Evolutionary conservation across 2,329 filamentous ascomycete genomes (phyloP), one percentile per base, ranked within the genome.

Genomic region (Hypomyces rosellus): DNA sequence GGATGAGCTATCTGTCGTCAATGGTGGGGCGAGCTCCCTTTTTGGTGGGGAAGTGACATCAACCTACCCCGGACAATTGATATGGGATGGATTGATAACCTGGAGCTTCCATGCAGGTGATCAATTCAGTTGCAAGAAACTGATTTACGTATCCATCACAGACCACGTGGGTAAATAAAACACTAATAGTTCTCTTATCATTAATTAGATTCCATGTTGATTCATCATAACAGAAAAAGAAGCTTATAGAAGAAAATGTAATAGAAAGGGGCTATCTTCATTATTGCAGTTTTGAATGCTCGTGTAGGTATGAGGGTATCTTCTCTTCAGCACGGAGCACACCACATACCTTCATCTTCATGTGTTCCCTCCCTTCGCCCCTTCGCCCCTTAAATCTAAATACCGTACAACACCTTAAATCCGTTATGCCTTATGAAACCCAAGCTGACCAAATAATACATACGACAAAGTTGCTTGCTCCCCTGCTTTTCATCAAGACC

Each of bases 391-490:
- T 13, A 18, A 18, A 18, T 42, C 15, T 42, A 15, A 42, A 42
- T 42, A 42, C 39, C 39, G 20, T 42, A 42, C 39, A 42, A 42
- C 39, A 42, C 39, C 39, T 18, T 39, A 34, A 50, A 46, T 18
- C 12, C 15, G 15, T 20, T 20, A 42, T 43, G 16, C 34, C 33
- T 45, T 34, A 34, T 43, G 46, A 36, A 51, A 43, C 45, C 49
- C 49, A 47, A 46, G 38, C 43, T 38, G 40, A 38, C 45, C 49
- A 14, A 33, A 41, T 40, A 46, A 51, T 41, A 47, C 33, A 42
- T 46, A 38, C 48, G 40, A 43, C 41, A 46, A 20, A 46, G 16
- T 15, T 33, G 34, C 11, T 41, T 8, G 15, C 20, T 20, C 20
- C 20, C 3, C 15, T 20, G 39, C 6, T 18, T 25, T 37, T 33